These are phyloP conservation scores for Daldinia sp. DNA, from an alignment of 2,329 filamentous ascomycete genomes.

Conservation along the genomic window DNA sequence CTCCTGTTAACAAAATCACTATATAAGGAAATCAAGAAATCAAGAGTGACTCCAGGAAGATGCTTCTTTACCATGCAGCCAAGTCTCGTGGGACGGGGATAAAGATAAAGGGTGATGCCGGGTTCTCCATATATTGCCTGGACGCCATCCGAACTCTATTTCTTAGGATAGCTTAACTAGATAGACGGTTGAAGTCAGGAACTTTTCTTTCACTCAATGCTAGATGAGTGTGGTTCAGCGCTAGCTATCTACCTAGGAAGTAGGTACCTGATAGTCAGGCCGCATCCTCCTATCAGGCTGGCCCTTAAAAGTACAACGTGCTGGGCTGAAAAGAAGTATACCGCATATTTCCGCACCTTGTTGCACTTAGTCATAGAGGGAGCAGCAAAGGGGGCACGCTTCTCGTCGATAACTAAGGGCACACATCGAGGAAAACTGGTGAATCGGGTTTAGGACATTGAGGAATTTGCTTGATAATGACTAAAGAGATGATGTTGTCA, in stretches of 20 bases:
- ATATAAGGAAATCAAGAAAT: neutral
- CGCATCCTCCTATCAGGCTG: neutral
- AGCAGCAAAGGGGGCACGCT: neutral
- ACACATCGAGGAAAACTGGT: neutral
- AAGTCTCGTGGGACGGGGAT: neutral
- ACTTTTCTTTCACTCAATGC: neutral
- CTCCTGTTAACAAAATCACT: too few species aligned
- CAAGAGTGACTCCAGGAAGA: neutral
- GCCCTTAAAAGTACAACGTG: neutral
- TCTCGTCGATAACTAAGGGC: too few species aligned
- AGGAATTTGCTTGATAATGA: neutral
- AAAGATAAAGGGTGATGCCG: neutral
- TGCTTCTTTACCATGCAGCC: neutral
- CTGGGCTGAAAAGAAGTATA: neutral
- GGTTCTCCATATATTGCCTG: neutral
- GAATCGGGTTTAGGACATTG: neutral
- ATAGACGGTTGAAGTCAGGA: neutral
- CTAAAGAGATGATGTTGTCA: neutral
- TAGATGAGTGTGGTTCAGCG: neutral
- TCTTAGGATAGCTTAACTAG: neutral
- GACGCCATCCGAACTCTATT: slow-evolving; percentile 6
- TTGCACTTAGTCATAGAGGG: neutral
- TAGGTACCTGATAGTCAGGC: neutral
- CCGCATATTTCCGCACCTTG: neutral
- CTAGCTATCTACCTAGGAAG: neutral